These are phyloP conservation scores for Hydrangea macrophylla DNA, from an alignment of 148 eudicot genomes.

Conservation along the genomic window DNA sequence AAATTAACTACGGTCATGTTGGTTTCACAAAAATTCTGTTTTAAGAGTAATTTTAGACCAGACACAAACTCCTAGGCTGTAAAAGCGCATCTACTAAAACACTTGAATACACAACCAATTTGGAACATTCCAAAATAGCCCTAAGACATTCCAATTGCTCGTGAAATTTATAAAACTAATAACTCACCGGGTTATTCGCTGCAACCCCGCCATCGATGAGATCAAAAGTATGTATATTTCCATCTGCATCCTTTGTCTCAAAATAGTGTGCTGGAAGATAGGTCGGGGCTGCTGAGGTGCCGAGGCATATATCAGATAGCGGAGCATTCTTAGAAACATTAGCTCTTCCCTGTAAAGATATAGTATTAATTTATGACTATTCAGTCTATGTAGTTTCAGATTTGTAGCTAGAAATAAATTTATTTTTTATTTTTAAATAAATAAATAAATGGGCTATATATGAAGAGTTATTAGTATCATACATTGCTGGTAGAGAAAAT, in stretches of 20 bases:
- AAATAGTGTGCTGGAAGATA: conserved; percentile 15
- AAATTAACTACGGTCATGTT: too few relatives aligned
- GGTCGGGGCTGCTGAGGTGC: conserved; percentile 18
- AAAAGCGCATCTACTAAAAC: too few relatives aligned
- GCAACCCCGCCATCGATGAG: conserved; percentile 15
- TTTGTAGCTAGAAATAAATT: background rate
- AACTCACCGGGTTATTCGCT: conserved; percentile 15
- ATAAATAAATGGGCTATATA: background rate
- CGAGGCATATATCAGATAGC: conserved; percentile 7
- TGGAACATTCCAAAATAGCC: too few relatives aligned
- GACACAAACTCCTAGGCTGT: too few relatives aligned
- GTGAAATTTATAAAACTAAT: too few relatives aligned
- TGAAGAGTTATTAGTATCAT: too few relatives aligned
- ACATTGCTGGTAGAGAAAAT: conserved; percentile 3
- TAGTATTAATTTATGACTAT: background rate
- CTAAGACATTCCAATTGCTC: too few relatives aligned
- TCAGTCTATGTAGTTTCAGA: background rate
- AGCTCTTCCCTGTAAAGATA: background rate
- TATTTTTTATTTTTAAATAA: background rate
- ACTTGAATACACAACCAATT: too few relatives aligned
- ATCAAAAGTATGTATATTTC: background rate
- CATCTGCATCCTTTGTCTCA: background rate
- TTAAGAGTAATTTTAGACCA: too few relatives aligned
- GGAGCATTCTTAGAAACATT: background rate
- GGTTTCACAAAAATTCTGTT: too few relatives aligned